phyloP scores from a whole-genome alignment of 768 basidiomycete genomes.

The Dentipellis sp. region DNA sequence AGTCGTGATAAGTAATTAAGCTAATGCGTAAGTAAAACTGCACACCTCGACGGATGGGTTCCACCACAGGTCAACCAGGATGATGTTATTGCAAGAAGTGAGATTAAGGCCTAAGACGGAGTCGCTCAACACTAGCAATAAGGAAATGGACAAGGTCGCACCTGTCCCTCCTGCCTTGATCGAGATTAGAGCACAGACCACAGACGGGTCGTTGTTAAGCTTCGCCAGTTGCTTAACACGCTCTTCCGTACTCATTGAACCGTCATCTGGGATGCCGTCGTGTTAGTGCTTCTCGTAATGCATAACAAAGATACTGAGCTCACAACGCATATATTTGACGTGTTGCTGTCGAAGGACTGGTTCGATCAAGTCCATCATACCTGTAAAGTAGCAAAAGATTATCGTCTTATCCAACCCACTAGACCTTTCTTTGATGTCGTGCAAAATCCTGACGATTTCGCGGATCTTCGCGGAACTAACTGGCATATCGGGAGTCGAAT shows the following conservation, averaged over 20 bases:
- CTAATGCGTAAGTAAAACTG: neutral
- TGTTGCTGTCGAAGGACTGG: slow-evolving; percentile 60
- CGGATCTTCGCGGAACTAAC: no score
- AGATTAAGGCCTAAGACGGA: slow-evolving; percentile 60
- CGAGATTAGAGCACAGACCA: slow-evolving; percentile 62
- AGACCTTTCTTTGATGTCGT: slow-evolving; percentile 45
- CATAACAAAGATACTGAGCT: no score
- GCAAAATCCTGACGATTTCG: slow-evolving; percentile 31
- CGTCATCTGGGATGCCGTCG: no score
- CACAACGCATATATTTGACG: slow-evolving; percentile 18
- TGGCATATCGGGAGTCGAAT: no score
- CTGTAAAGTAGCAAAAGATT: slow-evolving; percentile 79
- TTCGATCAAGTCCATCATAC: slow-evolving; percentile 68
- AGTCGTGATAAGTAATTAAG: slow-evolving; percentile 40
- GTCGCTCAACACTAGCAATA: no score
- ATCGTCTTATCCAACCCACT: slow-evolving; percentile 71
- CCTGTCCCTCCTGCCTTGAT: slow-evolving; percentile 86
- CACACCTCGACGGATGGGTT: slow-evolving; percentile 64
- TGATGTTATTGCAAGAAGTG: slow-evolving; percentile 79
- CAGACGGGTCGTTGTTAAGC: slow-evolving; percentile 43
- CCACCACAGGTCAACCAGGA: slow-evolving; percentile 85
- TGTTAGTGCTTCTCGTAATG: no score
- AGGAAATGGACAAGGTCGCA: slow-evolving; percentile 16
- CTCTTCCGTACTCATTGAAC: no score
- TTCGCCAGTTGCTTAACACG: no score